Evolutionary conservation across 257 asterid species (phyloP).

Genomic region (Solanum pimpinellifolium): DNA sequence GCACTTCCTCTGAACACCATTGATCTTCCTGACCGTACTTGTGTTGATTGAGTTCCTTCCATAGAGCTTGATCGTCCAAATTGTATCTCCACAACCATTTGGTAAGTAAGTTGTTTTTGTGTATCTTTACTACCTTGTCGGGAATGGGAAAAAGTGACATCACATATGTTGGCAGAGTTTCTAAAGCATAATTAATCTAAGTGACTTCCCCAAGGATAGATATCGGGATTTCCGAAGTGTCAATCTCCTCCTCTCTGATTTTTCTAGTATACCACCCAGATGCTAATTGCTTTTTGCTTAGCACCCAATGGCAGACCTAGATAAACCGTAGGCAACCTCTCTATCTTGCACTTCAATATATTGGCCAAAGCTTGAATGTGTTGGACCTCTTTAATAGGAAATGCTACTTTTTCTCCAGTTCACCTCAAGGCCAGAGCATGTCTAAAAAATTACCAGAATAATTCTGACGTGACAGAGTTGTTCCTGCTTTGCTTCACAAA

Average conservation of each 20-base stretch:
- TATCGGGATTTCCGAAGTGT: neutral
- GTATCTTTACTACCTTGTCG: neutral
- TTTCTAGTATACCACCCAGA: neutral
- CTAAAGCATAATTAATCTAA: neutral
- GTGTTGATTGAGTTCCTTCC: no score
- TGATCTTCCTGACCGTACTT: neutral
- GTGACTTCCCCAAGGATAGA: neutral
- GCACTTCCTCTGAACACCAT: neutral
- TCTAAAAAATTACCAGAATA: neutral
- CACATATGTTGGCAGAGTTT: neutral
- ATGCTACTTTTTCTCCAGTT: neutral
- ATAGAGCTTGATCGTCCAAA: neutral
- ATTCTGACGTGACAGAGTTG: neutral
- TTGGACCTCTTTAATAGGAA: neutral
- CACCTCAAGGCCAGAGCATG: neutral
- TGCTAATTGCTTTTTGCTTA: neutral
- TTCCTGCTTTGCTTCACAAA: neutral
- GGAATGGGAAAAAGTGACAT: neutral
- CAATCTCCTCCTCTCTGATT: neutral
- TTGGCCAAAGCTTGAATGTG: neutral
- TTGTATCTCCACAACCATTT: neutral
- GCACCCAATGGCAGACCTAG: neutral
- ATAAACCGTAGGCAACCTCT: neutral
- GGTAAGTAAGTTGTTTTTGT: neutral
- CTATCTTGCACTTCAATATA: neutral